phyloP scores from a whole-genome alignment of 2,329 filamentous ascomycete species.

The Emmonsia crescens region DNA sequence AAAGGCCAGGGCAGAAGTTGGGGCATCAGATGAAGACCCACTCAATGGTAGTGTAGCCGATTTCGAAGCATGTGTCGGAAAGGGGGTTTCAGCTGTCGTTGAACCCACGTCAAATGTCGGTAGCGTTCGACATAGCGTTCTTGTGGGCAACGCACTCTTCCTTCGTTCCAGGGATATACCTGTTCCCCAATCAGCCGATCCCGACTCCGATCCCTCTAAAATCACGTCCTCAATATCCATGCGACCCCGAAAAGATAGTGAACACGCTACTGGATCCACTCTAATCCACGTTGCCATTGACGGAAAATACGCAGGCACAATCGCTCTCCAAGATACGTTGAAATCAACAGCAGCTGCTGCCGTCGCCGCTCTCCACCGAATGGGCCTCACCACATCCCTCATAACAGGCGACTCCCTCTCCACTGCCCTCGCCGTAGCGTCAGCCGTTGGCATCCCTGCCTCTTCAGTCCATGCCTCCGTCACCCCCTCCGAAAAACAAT shows the following conservation, averaged over 20 bases:
- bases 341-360: slow-evolving; percentile 76
- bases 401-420: slow-evolving; percentile 86
- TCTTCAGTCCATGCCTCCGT: slow-evolving; percentile 76
- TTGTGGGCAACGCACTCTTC: slow-evolving; percentile 73
- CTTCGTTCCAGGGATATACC: slow-evolving; percentile 58
- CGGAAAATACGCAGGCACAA: slow-evolving; percentile 64
- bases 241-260: slow-evolving; percentile 21
- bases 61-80: slow-evolving; percentile 72
- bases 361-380: slow-evolving; percentile 68
- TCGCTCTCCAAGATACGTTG: slow-evolving; percentile 80
- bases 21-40: slow-evolving; percentile 57
- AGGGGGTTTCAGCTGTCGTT: slow-evolving; percentile 71
- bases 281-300: slow-evolving; percentile 88
- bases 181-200: slow-evolving; percentile 31
- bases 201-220: slow-evolving; percentile 21
- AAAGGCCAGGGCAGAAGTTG: slow-evolving; percentile 65
- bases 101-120: slow-evolving; percentile 62
- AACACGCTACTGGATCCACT: slow-evolving; percentile 40
- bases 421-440: slow-evolving; percentile 74
- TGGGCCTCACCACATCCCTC: slow-evolving; percentile 80
- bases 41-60: slow-evolving; percentile 78
- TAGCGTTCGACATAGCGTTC: slow-evolving; percentile 61
- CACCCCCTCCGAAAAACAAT: slow-evolving; percentile 81
- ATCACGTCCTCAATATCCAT: slow-evolving; percentile 17
- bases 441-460: slow-evolving; percentile 65